phyloP scores from a whole-genome alignment of 2,329 filamentous ascomycete species.

The Bipolaris victoriae region DNA sequence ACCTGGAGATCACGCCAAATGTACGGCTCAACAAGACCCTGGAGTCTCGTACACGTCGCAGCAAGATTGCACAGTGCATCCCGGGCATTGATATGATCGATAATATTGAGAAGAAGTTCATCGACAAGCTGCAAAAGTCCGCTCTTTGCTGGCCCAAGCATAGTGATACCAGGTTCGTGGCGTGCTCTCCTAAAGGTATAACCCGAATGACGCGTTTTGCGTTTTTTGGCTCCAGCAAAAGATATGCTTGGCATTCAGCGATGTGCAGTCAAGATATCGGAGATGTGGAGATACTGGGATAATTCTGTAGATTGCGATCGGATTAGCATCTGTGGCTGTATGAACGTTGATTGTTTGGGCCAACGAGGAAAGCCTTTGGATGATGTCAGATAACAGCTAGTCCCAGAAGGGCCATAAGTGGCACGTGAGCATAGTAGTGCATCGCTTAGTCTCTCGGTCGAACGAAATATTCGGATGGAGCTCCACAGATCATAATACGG shows the following conservation, averaged over 20 bases:
- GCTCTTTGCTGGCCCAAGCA: slow-evolving; percentile 21
- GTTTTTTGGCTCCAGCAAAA: slow-evolving; percentile 34
- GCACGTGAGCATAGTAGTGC: not conserved
- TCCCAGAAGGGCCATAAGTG: not conserved
- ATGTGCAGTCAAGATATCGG: not conserved
- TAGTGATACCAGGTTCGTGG: slow-evolving; percentile 21
- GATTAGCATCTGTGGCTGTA: not conserved
- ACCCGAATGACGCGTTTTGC: slow-evolving; percentile 37
- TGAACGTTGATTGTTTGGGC: not conserved
- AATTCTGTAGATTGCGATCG: not conserved
- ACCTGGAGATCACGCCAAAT: slow-evolving; percentile 43
- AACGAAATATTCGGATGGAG: no score
- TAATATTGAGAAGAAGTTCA: slow-evolving; percentile 44
- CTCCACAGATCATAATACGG: no score
- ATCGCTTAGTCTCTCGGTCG: no score
- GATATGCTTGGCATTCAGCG: slow-evolving; percentile 33
- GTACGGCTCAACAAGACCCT: slow-evolving; percentile 41
- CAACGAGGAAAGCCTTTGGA: slow-evolving; percentile 1
- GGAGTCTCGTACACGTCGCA: slow-evolving; percentile 39
- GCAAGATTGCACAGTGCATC: slow-evolving; percentile 37
- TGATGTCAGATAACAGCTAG: slow-evolving; percentile 12
- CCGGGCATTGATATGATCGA: slow-evolving; percentile 38
- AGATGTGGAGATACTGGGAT: not conserved
- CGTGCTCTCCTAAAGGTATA: slow-evolving; percentile 30
- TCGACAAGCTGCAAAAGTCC: slow-evolving; percentile 40